A percentile compares a stretch with the other conserved stretches of the same genome.
phyloP scores from a whole-genome alignment of 306 rosid genomes.

The Oxytropis ochrocephala region DNA sequence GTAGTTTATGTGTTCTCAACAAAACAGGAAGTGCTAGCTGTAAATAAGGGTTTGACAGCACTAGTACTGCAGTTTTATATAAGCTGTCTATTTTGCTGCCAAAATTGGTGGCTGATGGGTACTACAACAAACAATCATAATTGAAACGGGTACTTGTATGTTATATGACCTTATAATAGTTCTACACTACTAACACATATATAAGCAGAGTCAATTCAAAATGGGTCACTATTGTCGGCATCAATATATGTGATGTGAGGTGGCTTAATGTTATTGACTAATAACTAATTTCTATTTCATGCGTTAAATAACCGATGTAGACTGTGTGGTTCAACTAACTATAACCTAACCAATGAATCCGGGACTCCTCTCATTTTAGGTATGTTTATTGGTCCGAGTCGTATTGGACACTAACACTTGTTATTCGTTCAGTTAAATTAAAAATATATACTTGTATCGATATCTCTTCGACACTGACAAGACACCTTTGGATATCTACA shows the following conservation, averaged over 20 bases:
- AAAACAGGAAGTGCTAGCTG: not conserved
- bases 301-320: not conserved
- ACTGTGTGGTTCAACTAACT: conserved; percentile 30
- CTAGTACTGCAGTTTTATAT: not conserved
- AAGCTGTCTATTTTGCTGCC: not conserved
- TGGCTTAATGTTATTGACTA: not conserved
- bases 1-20: not conserved
- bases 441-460: no score
- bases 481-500: no score
- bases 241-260: not conserved
- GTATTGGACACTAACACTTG: no score
- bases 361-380: no score
- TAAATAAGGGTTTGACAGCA: not conserved
- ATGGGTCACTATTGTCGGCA: not conserved
- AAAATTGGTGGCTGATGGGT: not conserved
- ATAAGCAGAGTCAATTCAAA: not conserved
- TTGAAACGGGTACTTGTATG: not conserved
- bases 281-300: not conserved
- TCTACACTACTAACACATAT: not conserved
- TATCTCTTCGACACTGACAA: no score
- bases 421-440: no score
- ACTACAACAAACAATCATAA: not conserved
- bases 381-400: no score
- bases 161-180: not conserved
- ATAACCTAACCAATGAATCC: conserved; percentile 6